These are phyloP conservation scores for Pseudonitzschia pungens DNA, from an alignment of 108 stramenopile genomes.

Conservation along the genomic window DNA sequence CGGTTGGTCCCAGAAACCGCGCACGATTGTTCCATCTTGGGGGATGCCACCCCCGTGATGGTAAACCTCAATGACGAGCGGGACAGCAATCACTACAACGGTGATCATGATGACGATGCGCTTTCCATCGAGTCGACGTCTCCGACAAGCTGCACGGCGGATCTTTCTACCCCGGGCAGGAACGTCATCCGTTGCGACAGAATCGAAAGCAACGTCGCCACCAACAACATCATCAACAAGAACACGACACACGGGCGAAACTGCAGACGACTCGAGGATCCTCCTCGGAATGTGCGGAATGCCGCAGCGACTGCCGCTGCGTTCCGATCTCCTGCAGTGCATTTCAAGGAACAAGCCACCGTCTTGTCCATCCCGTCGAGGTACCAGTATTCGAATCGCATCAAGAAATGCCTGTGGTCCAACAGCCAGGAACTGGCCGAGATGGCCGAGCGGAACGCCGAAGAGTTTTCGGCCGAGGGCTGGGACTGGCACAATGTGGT, in stretches of 20 bases:
- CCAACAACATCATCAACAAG: neutral
- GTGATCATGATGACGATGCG: neutral
- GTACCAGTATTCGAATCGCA: constrained; percentile 46
- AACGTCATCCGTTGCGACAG: neutral
- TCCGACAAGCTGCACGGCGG: neutral
- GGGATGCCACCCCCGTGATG: neutral
- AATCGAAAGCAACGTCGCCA: neutral
- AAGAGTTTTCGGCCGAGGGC: constrained; percentile 57
- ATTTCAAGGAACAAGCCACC: constrained; percentile 28
- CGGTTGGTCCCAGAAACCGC: too few relatives aligned
- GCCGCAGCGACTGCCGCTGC: neutral
- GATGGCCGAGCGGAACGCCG: constrained; percentile 44
- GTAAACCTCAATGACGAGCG: neutral
- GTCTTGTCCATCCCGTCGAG: constrained; percentile 51
- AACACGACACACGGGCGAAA: neutral
- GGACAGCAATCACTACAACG: neutral
- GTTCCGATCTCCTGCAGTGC: neutral
- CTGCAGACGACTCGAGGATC: neutral
- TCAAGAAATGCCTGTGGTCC: constrained; percentile 33
- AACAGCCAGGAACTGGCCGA: constrained; percentile 27
- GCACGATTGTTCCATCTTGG: too few relatives aligned
- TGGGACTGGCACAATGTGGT: constrained; percentile 64
- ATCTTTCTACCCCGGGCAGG: neutral
- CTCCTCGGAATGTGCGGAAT: neutral
- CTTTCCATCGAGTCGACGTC: neutral